Conservation (phyloP, 1,284 basidiomycete species). For the Rhizoctonia solani region DNA sequence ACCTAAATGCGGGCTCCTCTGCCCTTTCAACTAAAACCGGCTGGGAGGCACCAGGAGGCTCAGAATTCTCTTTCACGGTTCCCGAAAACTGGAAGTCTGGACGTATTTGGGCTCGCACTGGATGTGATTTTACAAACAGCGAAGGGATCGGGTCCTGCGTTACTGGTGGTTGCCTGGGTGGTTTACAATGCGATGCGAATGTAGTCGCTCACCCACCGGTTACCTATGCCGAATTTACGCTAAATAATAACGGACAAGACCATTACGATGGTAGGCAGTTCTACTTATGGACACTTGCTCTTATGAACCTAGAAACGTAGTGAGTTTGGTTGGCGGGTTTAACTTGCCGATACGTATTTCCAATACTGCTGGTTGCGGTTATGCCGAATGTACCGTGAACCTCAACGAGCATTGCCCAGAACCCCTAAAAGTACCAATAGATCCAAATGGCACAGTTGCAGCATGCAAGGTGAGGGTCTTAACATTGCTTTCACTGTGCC, state of each 20-base stretch:
- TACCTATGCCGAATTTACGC: conserved; percentile 62
- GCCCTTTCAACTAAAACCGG: conserved; percentile 39
- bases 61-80: conserved; percentile 50
- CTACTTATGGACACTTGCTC: too few relatives aligned
- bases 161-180: conserved; percentile 54
- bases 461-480: too few relatives aligned
- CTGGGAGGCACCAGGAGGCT: conserved; percentile 53
- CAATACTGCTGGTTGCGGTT: conserved; percentile 8
- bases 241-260: conserved; percentile 50
- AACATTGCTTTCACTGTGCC: too few relatives aligned
- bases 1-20: too few relatives aligned
- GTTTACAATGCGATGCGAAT: conserved; percentile 56
- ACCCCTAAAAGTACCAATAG: conserved; percentile 52
- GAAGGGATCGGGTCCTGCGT: conserved; percentile 57
- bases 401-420: conserved; percentile 27
- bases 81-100: conserved; percentile 56
- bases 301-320: background rate
- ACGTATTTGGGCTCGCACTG: conserved; percentile 54
- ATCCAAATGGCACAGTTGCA: conserved; percentile 55
- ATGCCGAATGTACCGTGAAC: conserved; percentile 9
- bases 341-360: conserved; percentile 37
- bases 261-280: conserved; percentile 51
- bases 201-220: conserved; percentile 65
- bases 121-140: conserved; percentile 54
- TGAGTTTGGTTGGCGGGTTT: conserved; percentile 37